phyloP scores from a whole-genome alignment of 495 filamentous ascomycete species.

The Pseudoneurospora amorphoporcata region DNA sequence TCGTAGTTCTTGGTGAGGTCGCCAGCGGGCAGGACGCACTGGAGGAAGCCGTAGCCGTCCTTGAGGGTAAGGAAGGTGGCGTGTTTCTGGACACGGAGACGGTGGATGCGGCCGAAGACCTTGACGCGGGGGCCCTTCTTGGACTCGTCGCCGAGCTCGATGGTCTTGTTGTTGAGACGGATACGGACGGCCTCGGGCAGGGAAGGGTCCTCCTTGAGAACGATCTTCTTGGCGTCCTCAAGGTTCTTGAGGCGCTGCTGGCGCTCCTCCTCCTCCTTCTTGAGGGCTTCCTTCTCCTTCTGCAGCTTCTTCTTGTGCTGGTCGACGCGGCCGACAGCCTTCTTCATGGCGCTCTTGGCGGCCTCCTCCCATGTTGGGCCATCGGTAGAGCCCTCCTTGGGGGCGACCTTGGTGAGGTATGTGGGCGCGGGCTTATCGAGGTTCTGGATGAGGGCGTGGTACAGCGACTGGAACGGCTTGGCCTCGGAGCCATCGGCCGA shows the following conservation, averaged over 20 bases:
- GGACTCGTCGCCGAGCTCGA: slow-evolving; percentile 54
- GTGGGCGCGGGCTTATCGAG: slow-evolving; percentile 44
- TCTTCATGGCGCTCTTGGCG: slow-evolving; percentile 75
- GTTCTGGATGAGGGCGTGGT: slow-evolving; percentile 67
- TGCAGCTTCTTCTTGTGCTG: slow-evolving; percentile 66
- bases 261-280: slow-evolving; percentile 62
- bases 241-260: slow-evolving; percentile 52
- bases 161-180: slow-evolving; percentile 56
- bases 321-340: slow-evolving; percentile 61
- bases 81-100: slow-evolving; percentile 75
- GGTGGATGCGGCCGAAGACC: slow-evolving; percentile 78
- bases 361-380: slow-evolving; percentile 66
- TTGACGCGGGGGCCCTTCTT: slow-evolving; percentile 66
- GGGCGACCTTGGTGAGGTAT: slow-evolving; percentile 60
- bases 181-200: slow-evolving; percentile 70
- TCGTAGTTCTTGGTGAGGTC: slow-evolving; percentile 87
- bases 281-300: slow-evolving; percentile 57
- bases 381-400: slow-evolving; percentile 47
- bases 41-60: slow-evolving; percentile 84
- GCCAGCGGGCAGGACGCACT: slow-evolving; percentile 71
- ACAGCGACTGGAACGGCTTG: slow-evolving; percentile 70
- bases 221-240: slow-evolving; percentile 81
- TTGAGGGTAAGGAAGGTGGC: slow-evolving; percentile 77
- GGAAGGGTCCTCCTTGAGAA: slow-evolving; percentile 69
- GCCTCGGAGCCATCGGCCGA: slow-evolving; percentile 55